Base-by-base conservation (phyloP, 2,329 filamentous ascomycete species). In the Graphilbum fragrans region DNA sequence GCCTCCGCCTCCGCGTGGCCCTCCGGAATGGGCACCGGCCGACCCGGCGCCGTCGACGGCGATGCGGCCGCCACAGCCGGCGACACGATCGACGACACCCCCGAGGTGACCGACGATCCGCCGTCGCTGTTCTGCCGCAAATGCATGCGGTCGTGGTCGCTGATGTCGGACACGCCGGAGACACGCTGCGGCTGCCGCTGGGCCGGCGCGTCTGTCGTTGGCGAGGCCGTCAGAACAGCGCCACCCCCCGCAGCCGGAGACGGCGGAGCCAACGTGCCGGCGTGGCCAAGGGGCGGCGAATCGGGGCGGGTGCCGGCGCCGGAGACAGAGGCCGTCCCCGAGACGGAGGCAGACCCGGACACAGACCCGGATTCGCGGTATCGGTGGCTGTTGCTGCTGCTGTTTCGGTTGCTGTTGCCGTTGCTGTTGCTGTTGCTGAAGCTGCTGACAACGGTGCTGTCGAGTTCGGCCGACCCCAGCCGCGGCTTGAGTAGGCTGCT, bases 101-200 rank as follows among this genome's bases (percentile, higher is more conserved):
- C 38, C 25, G 46, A 43, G 21, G 25, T n/a, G 3, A 27, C 40
- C 14, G 46, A 53, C 27, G 60, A 62, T 43, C 57, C 61, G 20
- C 65, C 59, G 3, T 64, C 61, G 52, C 64, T 67, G 35, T 62
- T 55, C 32, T 66, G 58, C 2, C 65, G 57, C 41, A 66, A 48
- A 42, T 68, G 65, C 11, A 55, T 45, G 12, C 56, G 48, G 19
- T 66, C 61, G 10, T 57, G 54, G 31, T 65, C 62, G 49, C 60
- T 66, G 22, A 67, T 46, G 23, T 57, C 56, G 16, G 63, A 67
- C 16, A 67, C 51, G 39, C 57, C 61, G n/a, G 63, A 66, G 29
- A 55, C 53, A 21, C 59, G 50, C 35, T 36, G 14, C 33, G 32
- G 25, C 25, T 29, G 25, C 25, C 14, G 25, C 25, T 29, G 25